A percentile compares a stretch with the other conserved stretches of the same genome.
Evolutionary conservation across 352 stramenopile genomes (phyloP).

Genomic region (Paralagenidium karlingii): DNA sequence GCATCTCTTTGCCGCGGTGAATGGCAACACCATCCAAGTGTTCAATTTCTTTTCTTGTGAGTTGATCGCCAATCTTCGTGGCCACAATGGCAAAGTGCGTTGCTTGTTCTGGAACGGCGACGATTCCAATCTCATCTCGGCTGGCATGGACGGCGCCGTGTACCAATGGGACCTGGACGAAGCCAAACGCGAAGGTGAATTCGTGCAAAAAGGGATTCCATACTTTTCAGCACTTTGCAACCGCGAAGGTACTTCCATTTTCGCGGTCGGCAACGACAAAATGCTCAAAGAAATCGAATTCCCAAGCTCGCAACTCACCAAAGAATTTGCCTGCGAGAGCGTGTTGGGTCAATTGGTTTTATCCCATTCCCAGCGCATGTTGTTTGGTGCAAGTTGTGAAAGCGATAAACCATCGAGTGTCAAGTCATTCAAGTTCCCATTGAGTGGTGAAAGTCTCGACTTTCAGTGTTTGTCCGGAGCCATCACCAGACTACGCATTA

Average conservation of each 20-base stretch:
- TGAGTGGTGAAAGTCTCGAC: conserved; percentile 82
- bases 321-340: conserved; percentile 71
- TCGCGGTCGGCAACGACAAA: conserved; percentile 79
- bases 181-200: conserved; percentile 84
- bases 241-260: conserved; percentile 64
- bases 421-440: conserved; percentile 81
- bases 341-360: conserved; percentile 80
- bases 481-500: conserved; percentile 74
- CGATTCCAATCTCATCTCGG: conserved; percentile 79
- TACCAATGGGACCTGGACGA: conserved; percentile 91
- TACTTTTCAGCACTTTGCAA: conserved; percentile 83
- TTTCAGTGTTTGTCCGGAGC: conserved; percentile 71
- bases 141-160: conserved; percentile 86
- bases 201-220: conserved; percentile 87
- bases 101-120: conserved; percentile 81
- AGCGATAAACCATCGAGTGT: conserved; percentile 61
- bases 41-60: conserved; percentile 89
- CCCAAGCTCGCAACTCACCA: conserved; percentile 53
- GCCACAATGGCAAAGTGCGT: conserved; percentile 89
- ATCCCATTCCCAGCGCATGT: conserved; percentile 68
- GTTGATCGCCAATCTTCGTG: conserved; percentile 79
- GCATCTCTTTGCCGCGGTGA: conserved; percentile 89
- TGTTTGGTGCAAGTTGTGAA: conserved; percentile 82
- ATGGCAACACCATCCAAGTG: conserved; percentile 88
- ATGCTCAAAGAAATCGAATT: conserved; percentile 87